Evolutionary conservation across 2,329 filamentous ascomycete species (phyloP), one percentile per base, ranked within the genome.

Genomic region (Fusarium sp.): DNA sequence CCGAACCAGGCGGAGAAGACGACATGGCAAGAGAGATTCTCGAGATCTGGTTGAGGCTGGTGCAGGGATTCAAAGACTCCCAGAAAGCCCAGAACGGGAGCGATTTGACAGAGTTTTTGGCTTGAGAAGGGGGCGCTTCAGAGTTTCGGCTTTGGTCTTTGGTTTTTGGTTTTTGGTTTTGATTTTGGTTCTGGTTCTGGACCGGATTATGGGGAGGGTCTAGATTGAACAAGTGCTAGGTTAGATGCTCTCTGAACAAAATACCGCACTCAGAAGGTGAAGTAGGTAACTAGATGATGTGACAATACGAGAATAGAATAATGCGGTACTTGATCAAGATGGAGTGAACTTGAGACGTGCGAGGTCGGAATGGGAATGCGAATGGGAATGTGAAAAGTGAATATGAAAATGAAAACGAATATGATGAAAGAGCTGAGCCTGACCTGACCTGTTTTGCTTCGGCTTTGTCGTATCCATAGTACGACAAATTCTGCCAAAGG

Each of bases 401-500:
- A 22, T 43, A 44, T 43, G 48, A 35, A 40, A 54, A 40, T 39
- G 32, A 52, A 22, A 37, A 44, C 35, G 48, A 45, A 52, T 35
- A 27, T 47, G 45, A 30, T 46, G 39, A 43, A 47, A 45, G 41
- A 27, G 41, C 35, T 27, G 30, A 27, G 22, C 23, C 23, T 23
- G 23, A 23, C 2, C 23, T 23, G 23, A 23, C 23, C 35, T 22
- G 39, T 35, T 23, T 37, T n/a, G 35, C 35, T 37, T 37, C 35
- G 47, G 23, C 43, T 62, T 58, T 30, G 27, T 13, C 11, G 8
- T 27, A 11, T 27, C 25, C 25, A 7, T 30, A 13, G 61, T 58
- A 60, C 59, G 51, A 64, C 61, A 64, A 51, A 64, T 39, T 64
- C 50, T 62, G 22, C 43, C 10, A n/a, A 48, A 17, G 43, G 27